Evolutionary conservation across 306 rosid genomes (phyloP).

Genomic region (Malus asiatica): DNA sequence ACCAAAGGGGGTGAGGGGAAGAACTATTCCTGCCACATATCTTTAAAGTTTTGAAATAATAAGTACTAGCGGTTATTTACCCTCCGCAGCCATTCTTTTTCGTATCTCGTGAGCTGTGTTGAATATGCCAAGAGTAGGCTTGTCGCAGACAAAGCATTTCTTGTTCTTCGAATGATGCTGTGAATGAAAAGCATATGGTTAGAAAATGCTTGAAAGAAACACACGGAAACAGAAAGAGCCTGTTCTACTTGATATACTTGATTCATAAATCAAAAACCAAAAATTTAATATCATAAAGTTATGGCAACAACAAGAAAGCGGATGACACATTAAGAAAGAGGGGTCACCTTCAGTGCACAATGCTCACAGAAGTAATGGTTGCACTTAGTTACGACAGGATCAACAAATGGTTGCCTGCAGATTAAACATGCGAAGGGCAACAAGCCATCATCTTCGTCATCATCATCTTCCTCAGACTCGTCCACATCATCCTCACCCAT

Average conservation of each 20-base stretch:
- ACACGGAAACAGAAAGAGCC: neutral
- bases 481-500: slow-evolving; percentile 36
- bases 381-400: slow-evolving; percentile 78
- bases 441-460: slow-evolving; percentile 39
- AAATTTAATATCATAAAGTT: neutral
- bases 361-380: slow-evolving; percentile 82
- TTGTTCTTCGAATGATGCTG: slow-evolving; percentile 81
- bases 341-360: slow-evolving; percentile 65
- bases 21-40: neutral
- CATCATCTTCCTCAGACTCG: slow-evolving; percentile 28
- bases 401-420: slow-evolving; percentile 72
- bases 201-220: neutral
- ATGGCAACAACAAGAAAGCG: neutral
- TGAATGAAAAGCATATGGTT: slow-evolving; percentile 1
- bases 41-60: neutral
- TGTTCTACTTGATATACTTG: neutral
- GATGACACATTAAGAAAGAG: neutral
- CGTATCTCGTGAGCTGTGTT: slow-evolving; percentile 63
- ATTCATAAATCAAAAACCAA: neutral
- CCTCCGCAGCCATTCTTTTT: slow-evolving; percentile 47
- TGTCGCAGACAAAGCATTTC: slow-evolving; percentile 78
- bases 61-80: slow-evolving; percentile 21
- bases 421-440: slow-evolving; percentile 83
- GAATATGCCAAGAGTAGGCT: slow-evolving; percentile 67
- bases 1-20: neutral